Evolutionary conservation across 2,329 filamentous ascomycete species (phyloP).

Genomic region (Bipolaris oryzae): DNA sequence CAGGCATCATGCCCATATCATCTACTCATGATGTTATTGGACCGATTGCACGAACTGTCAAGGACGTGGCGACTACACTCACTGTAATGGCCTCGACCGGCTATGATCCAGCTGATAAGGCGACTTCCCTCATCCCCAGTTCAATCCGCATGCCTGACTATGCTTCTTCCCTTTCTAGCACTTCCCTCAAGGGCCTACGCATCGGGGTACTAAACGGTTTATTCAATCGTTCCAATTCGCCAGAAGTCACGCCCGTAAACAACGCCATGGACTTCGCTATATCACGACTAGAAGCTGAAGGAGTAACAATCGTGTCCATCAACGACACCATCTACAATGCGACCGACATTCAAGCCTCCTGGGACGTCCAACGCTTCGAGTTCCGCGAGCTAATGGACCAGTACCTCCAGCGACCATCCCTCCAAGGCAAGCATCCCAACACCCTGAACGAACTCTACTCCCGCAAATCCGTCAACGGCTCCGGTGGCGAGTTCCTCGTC

Average conservation of each 20-base stretch:
- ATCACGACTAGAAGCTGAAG: conserved; percentile 53
- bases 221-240: conserved; percentile 59
- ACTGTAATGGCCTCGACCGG: conserved; percentile 61
- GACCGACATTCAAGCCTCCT: conserved; percentile 52
- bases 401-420: conserved; percentile 59
- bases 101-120: conserved; percentile 60
- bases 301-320: conserved; percentile 60
- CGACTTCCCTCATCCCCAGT: conserved; percentile 56
- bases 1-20: conserved; percentile 62
- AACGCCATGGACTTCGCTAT: conserved; percentile 57
- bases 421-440: conserved; percentile 52
- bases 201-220: conserved; percentile 63
- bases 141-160: conserved; percentile 56
- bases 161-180: conserved; percentile 45
- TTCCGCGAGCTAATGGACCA: conserved; percentile 61
- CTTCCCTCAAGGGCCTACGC: conserved; percentile 49
- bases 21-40: conserved; percentile 63
- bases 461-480: conserved; percentile 38
- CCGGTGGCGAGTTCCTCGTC: conserved; percentile 61
- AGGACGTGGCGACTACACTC: conserved; percentile 59
- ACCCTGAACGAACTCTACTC: conserved; percentile 59
- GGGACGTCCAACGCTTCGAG: conserved; percentile 68
- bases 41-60: conserved; percentile 59
- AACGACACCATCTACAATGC: conserved; percentile 59
- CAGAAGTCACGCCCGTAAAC: conserved; percentile 65